phyloP scores from a whole-genome alignment of 495 filamentous ascomycete genomes.

The Penicillium simplicissimum region DNA sequence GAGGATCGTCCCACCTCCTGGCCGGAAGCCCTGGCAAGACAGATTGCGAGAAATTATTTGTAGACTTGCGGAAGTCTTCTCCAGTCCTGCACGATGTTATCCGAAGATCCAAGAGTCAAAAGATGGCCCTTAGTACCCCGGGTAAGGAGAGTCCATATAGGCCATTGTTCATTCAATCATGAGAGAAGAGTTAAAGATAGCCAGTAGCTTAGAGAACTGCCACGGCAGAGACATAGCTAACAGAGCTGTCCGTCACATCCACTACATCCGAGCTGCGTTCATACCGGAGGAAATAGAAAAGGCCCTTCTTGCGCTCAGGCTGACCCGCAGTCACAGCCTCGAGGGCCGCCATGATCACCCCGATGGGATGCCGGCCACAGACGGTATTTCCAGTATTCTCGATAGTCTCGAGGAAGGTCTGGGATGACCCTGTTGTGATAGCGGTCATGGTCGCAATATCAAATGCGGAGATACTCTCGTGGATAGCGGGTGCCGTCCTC shows the following conservation, averaged over 20 bases:
- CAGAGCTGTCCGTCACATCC: constrained; percentile 75
- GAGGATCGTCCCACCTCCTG: neutral
- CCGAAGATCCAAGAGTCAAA: too few species aligned
- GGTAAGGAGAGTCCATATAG: neutral
- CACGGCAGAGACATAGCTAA: constrained; percentile 76
- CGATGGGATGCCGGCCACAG: constrained; percentile 94
- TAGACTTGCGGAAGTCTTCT: neutral
- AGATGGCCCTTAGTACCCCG: too few species aligned
- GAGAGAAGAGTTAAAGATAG: neutral
- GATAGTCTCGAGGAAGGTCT: constrained; percentile 66
- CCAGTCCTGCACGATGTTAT: neutral
- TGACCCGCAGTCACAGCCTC: constrained; percentile 52
- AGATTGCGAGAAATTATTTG: neutral
- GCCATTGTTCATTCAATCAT: neutral
- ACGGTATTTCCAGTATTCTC: constrained; percentile 84
- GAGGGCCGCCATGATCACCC: constrained; percentile 86
- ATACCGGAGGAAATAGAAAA: constrained; percentile 86
- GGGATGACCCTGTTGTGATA: constrained; percentile 71
- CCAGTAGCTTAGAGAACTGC: constrained; percentile 35
- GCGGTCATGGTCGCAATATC: constrained; percentile 83
- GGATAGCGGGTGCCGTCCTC: constrained; percentile 57
- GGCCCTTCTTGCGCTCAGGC: constrained; percentile 50
- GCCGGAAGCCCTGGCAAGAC: neutral
- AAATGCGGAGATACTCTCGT: constrained; percentile 81
- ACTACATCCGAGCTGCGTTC: constrained; percentile 82